phyloP scores from a whole-genome alignment of 2,329 filamentous ascomycete genomes.

The Aspergillus puulaauensis region DNA sequence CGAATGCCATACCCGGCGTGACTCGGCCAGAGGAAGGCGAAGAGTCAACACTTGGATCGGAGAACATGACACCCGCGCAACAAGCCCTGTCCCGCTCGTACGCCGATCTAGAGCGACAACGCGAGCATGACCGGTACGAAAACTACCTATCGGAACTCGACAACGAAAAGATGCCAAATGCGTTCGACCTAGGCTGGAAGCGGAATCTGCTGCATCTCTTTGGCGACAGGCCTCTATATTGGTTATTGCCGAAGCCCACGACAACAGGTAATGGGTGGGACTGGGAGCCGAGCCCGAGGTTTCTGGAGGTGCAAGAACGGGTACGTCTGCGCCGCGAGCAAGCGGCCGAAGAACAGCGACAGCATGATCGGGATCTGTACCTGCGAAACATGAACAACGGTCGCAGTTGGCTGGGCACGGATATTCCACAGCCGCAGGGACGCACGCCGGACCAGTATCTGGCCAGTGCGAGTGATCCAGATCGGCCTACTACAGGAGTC shows the following conservation, averaged over 20 bases:
- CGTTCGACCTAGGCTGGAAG: conserved; percentile 85
- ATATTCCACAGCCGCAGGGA: conserved; percentile 19
- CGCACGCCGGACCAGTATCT: conserved; percentile 22
- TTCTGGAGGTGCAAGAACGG: conserved; percentile 61
- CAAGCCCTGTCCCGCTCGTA: conserved; percentile 48
- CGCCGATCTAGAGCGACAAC: conserved; percentile 60
- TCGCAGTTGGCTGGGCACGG: conserved; percentile 25
- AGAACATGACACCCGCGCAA: conserved; percentile 45
- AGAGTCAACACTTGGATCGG: conserved; percentile 31
- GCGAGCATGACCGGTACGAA: conserved; percentile 68
- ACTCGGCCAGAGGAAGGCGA: conserved; percentile 82
- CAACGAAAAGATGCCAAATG: conserved; percentile 82
- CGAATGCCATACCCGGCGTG: conserved; percentile 76
- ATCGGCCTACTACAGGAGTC: conserved; percentile 40
- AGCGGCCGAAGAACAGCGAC: conserved; percentile 29
- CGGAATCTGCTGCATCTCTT: conserved; percentile 81
- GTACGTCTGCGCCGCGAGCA: conserved; percentile 31
- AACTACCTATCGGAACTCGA: conserved; percentile 89
- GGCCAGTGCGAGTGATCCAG: conserved; percentile 20
- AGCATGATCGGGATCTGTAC: conserved; percentile 37
- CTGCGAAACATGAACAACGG: conserved; percentile 34
- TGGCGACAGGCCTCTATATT: conserved; percentile 69
- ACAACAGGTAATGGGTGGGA: conserved; percentile 90
- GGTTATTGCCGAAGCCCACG: conserved; percentile 78
- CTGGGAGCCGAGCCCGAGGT: conserved; percentile 83